Evolutionary conservation across 2,329 filamentous ascomycete species (phyloP), one percentile per base, ranked within the genome.

Genomic region (Cercospora berteroae): DNA sequence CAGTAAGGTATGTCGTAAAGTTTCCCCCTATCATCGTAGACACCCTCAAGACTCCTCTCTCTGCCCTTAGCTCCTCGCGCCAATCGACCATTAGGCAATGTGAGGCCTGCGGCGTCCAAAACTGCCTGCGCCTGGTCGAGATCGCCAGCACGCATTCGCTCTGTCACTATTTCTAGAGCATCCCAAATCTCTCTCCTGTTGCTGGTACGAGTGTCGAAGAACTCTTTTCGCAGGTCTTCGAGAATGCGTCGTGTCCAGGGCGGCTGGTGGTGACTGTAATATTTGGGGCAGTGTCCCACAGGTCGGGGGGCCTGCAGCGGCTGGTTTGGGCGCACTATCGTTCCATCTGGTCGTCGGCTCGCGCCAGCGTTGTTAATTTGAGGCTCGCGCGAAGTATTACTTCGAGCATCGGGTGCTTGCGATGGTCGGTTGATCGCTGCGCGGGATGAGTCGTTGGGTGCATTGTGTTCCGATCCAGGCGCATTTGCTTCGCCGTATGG

Each of bases 171-270:
- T 56, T 85, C 85, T 13, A 97, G 79, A 0, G 91, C 89, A 72
- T 87, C 87, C 94, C 94, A 98, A 27, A 95, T 86, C 78, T 97
- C 92, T 4, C 85, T 75, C 4, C 88, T 85, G 2, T 93, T 93
- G 0, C 90, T 91, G 16, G 96, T 92, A 57, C 93, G 84, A 1
- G 94, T 97, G 69, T 97, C 93, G 79, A 96, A 98, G 83, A 96
- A 97, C 69, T 93, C 93, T 59, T 81, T 81, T 59, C 94, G 87
- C 80, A 97, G 92, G 33, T 84, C 84, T 67, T 88, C 86, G 2
- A 97, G 82, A 63, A 89, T 82, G 16, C 80, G 76, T n/a, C 86
- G 87, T 0, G 91, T 93, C 91, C 91, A 96, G 16, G 81, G 79
- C 8, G 73, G 72, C 12, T 71, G 73, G 27, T 67, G 66, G 50